Evolutionary conservation across 1,284 basidiomycete genomes (phyloP).

Genomic region (Malassezia vespertilionis): DNA sequence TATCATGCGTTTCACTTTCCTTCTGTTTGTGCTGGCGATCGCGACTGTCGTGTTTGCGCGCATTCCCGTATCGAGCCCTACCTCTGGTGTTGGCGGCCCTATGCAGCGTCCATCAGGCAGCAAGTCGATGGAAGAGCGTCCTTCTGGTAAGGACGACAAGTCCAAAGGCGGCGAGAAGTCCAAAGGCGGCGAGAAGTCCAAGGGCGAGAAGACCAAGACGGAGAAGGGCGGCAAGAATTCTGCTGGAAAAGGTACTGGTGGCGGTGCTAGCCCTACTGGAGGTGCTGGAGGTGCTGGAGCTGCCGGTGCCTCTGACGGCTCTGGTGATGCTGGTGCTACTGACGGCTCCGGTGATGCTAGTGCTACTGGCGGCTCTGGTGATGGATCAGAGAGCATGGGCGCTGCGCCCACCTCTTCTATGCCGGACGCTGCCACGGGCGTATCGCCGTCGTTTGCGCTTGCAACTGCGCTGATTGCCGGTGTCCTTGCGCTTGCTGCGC

Average conservation of each 20-base stretch:
- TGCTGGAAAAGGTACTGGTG: background rate
- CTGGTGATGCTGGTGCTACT: background rate
- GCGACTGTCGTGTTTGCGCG: conserved; percentile 6
- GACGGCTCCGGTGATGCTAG: background rate
- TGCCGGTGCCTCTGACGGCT: background rate
- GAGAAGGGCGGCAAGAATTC: background rate
- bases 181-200: background rate
- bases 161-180: background rate
- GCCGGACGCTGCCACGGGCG: too few species aligned
- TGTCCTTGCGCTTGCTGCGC: too few species aligned
- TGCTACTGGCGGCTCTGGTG: too few species aligned
- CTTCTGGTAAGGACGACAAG: background rate
- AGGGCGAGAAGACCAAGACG: background rate
- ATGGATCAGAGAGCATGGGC: too few species aligned
- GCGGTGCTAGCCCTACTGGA: background rate
- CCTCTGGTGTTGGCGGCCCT: background rate
- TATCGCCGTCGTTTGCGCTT: too few species aligned
- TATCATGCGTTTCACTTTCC: conserved; percentile 4
- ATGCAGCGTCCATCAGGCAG: background rate
- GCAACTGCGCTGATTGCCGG: too few species aligned
- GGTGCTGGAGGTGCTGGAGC: background rate
- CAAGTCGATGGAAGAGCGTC: background rate
- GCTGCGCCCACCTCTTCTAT: too few species aligned
- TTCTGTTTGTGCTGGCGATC: conserved; percentile 1
- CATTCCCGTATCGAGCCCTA: conserved; percentile 5